Evolutionary conservation across 2,329 filamentous ascomycete genomes (phyloP).

Genomic region (Cordyceps farinosa): DNA sequence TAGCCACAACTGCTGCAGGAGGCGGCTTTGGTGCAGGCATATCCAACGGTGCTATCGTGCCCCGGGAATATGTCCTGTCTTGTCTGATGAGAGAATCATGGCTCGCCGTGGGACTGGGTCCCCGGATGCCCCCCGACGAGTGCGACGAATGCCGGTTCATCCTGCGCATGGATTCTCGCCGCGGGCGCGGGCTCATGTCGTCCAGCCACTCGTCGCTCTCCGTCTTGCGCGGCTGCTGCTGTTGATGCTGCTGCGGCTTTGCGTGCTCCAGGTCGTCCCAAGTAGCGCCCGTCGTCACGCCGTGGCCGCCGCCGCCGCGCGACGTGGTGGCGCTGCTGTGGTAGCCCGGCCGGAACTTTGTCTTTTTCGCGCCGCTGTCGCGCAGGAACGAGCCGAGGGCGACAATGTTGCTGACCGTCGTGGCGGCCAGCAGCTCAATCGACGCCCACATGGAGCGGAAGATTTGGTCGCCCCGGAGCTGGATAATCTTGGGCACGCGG

Average conservation of each 20-base stretch:
- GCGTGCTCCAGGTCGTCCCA: constrained; percentile 27
- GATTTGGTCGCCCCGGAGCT: constrained; percentile 67
- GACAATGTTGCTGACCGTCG: constrained; percentile 77
- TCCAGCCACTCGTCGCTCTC: constrained; percentile 19
- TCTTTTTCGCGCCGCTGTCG: constrained; percentile 81
- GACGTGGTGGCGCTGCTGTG: constrained; percentile 27
- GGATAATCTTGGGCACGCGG: constrained; percentile 70
- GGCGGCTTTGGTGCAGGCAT: constrained; percentile 1
- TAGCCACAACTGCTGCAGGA: constrained; percentile 13
- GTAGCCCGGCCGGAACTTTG: constrained; percentile 65
- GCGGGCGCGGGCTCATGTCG: background rate
- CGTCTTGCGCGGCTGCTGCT: constrained; percentile 5
- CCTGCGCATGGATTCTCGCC: constrained; percentile 4
- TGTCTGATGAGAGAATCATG: constrained; percentile 15
- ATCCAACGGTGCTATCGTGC: background rate
- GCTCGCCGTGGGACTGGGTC: constrained; percentile 16
- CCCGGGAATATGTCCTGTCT: constrained; percentile 7
- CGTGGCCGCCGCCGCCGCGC: constrained; percentile 24
- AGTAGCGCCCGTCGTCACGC: constrained; percentile 23
- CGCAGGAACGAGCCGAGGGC: constrained; percentile 86
- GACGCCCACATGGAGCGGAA: constrained; percentile 83
- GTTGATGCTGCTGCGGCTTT: constrained; percentile 8
- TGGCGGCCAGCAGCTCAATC: constrained; percentile 80
- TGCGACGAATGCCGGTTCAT: constrained; percentile 14
- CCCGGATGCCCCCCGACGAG: background rate